Conservation (phyloP, 2,329 filamentous ascomycete species). For the Ophioceras dolichostomum region DNA sequence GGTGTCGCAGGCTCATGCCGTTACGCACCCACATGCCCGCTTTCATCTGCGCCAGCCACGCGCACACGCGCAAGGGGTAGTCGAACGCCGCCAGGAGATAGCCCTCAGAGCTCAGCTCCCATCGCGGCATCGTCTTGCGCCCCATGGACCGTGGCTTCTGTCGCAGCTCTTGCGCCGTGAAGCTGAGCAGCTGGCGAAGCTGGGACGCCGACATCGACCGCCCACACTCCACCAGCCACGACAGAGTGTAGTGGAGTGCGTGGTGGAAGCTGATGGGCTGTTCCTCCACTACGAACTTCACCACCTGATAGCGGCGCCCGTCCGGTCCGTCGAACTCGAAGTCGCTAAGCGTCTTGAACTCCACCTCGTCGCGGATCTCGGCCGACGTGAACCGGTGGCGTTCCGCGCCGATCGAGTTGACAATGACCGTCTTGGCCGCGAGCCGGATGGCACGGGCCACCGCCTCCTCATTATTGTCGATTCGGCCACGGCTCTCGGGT, state of each 20-base stretch:
- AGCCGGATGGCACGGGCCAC: slow-evolving; percentile 50
- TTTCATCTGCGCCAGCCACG: slow-evolving; percentile 97
- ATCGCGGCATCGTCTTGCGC: slow-evolving; percentile 40
- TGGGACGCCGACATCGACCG: slow-evolving; percentile 59
- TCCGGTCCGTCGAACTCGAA: slow-evolving; percentile 64
- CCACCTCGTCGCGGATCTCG: slow-evolving; percentile 77
- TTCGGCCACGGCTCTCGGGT: too few relatives aligned
- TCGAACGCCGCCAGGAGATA: slow-evolving; percentile 82
- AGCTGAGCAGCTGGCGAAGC: slow-evolving; percentile 57
- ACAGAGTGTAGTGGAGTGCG: slow-evolving; percentile 87
- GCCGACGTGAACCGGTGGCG: slow-evolving; percentile 71
- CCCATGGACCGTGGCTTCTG: slow-evolving; percentile 52
- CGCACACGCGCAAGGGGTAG: slow-evolving; percentile 83
- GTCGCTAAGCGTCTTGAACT: slow-evolving; percentile 64
- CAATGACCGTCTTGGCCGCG: slow-evolving; percentile 70
- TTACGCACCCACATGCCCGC: slow-evolving; percentile 98
- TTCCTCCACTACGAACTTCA: slow-evolving; percentile 79
- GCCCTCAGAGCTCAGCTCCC: slow-evolving; percentile 56
- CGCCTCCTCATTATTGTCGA: too few relatives aligned
- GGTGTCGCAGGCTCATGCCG: slow-evolving; percentile 87
- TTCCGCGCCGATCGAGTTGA: slow-evolving; percentile 85
- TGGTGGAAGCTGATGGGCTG: slow-evolving; percentile 96
- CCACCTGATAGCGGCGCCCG: slow-evolving; percentile 48
- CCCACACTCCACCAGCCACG: slow-evolving; percentile 87
- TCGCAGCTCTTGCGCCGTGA: slow-evolving; percentile 58